These are phyloP conservation scores for Fusarium sp. DNA, from an alignment of 2,329 filamentous ascomycete species.

Conservation along the genomic window DNA sequence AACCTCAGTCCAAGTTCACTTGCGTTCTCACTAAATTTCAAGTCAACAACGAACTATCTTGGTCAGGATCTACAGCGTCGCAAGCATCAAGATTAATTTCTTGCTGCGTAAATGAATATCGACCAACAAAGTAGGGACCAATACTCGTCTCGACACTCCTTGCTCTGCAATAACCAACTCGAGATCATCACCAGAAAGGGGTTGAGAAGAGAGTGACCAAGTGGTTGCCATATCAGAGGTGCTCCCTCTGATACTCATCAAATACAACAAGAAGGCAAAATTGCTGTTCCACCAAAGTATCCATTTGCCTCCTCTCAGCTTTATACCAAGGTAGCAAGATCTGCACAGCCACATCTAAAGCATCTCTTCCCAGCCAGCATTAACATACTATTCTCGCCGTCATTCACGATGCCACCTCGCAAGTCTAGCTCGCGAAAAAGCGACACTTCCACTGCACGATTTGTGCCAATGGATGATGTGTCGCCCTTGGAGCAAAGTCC, in stretches of 20 bases:
- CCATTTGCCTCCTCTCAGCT: not conserved
- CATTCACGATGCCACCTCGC: constrained; percentile 60
- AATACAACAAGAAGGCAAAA: not conserved
- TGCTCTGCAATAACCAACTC: not conserved
- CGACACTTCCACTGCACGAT: constrained; percentile 58
- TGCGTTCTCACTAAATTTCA: not conserved
- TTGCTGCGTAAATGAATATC: not conserved
- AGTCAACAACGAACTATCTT: constrained; percentile 2
- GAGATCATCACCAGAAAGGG: constrained; percentile 3
- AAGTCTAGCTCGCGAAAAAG: constrained; percentile 62
- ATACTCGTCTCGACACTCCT: not conserved
- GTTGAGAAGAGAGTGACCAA: constrained; percentile 20
- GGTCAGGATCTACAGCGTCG: not conserved
- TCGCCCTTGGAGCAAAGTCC: constrained; percentile 31
- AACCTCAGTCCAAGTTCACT: constrained; percentile 13
- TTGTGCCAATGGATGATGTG: constrained; percentile 56
- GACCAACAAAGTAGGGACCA: not conserved
- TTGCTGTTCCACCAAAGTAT: not conserved
- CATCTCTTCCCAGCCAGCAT: not conserved
- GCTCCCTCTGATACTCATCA: not conserved
- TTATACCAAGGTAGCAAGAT: not conserved
- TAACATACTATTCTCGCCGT: not conserved
- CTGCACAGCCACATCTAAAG: not conserved
- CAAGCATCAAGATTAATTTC: not conserved
- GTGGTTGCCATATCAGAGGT: constrained; percentile 20